Evolutionary conservation across 257 asterid genomes (phyloP).

Genomic region (Solanum stenotomum): DNA sequence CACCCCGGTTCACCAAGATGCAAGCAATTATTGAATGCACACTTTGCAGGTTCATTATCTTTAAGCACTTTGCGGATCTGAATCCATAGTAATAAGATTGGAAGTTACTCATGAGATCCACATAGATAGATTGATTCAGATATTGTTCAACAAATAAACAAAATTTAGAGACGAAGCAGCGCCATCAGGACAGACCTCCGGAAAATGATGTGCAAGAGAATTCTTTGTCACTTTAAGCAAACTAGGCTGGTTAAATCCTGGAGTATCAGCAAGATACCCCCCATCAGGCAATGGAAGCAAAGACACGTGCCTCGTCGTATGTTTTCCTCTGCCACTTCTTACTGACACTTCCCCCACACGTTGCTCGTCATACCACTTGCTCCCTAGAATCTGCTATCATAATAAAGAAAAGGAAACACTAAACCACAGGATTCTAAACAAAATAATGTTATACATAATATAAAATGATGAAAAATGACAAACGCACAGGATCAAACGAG

Average conservation of each 20-base stretch:
- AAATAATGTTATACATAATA: background rate
- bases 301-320: slow-evolving; percentile 80
- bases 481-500: slow-evolving; percentile 57
- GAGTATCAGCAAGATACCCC: slow-evolving; percentile 84
- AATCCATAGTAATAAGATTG: background rate
- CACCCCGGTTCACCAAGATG: slow-evolving; percentile 95
- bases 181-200: slow-evolving; percentile 57
- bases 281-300: slow-evolving; percentile 75
- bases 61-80: slow-evolving; percentile 68
- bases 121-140: background rate
- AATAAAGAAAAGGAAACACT: background rate
- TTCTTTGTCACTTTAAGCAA: slow-evolving; percentile 75
- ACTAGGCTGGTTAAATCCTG: slow-evolving; percentile 94
- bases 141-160: background rate
- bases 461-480: background rate
- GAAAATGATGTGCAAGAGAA: slow-evolving; percentile 68
- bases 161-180: background rate
- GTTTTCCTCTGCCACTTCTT: slow-evolving; percentile 95
- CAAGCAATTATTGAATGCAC: slow-evolving; percentile 75
- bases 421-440: background rate
- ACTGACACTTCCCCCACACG: slow-evolving; percentile 91
- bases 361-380: slow-evolving; percentile 85
- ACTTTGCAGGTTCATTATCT: slow-evolving; percentile 40
- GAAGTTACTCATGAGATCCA: background rate
- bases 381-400: slow-evolving; percentile 52